Evolutionary conservation across 352 stramenopile genomes (phyloP).

Genomic region (Pythium diclinum): DNA sequence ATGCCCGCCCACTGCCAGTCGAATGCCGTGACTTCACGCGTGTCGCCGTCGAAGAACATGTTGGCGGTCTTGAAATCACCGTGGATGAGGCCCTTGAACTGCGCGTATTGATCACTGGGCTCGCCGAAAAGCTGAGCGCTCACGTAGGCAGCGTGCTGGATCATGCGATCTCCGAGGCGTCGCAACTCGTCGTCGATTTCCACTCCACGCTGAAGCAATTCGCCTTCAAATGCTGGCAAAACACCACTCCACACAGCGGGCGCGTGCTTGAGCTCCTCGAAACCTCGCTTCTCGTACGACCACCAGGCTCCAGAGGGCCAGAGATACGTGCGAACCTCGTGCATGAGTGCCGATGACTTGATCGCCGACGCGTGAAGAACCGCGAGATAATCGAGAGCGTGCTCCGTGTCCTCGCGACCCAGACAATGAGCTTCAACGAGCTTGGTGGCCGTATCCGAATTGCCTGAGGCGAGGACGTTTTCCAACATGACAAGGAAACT

Average conservation of each 20-base stretch:
- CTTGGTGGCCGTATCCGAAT: neutral
- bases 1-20: constrained; percentile 74
- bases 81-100: constrained; percentile 51
- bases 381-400: constrained; percentile 49
- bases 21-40: constrained; percentile 52
- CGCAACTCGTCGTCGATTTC: constrained; percentile 17
- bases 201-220: constrained; percentile 9
- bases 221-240: constrained; percentile 27
- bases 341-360: constrained; percentile 26
- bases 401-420: constrained; percentile 29
- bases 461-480: constrained; percentile 24
- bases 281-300: constrained; percentile 54
- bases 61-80: constrained; percentile 76
- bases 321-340: constrained; percentile 28
- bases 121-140: constrained; percentile 34
- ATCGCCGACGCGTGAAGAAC: constrained; percentile 42
- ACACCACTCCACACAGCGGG: constrained; percentile 44
- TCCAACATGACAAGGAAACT: constrained; percentile 59
- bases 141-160: constrained; percentile 47
- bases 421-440: constrained; percentile 45
- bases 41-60: constrained; percentile 51
- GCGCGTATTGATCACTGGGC: constrained; percentile 20
- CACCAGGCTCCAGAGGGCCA: constrained; percentile 57
- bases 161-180: constrained; percentile 45
- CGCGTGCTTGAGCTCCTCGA: constrained; percentile 37